phyloP scores from a whole-genome alignment of 1,284 basidiomycete genomes.

The Malassezia slooffiae region DNA sequence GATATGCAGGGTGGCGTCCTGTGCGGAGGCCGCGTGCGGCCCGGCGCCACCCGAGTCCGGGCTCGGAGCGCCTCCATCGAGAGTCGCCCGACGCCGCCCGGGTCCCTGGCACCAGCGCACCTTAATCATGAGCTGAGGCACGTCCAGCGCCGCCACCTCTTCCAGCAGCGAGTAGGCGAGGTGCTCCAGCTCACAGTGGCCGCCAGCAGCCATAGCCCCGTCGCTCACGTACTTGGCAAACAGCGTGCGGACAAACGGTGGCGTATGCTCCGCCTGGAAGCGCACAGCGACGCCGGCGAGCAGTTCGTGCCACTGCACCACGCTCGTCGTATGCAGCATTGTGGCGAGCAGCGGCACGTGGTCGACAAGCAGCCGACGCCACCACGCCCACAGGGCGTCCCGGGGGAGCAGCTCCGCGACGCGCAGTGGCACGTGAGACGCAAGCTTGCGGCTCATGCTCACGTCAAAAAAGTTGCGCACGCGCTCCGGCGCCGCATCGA shows the following conservation, averaged over 20 bases:
- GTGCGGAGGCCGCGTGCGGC: no score
- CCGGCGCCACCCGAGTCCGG: no score
- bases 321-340: neutral
- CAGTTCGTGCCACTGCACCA: neutral
- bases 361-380: neutral
- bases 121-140: no score
- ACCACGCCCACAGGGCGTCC: neutral
- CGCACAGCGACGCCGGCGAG: neutral
- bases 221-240: neutral
- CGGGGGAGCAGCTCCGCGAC: neutral
- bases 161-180: slow-evolving; percentile 2
- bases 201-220: slow-evolving; percentile 2
- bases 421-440: slow-evolving; percentile 9
- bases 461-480: slow-evolving; percentile 10
- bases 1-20: no score
- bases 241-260: slow-evolving; percentile 11
- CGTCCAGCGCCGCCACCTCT: neutral
- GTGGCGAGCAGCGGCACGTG: neutral
- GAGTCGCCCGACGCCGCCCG: no score
- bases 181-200: slow-evolving; percentile 2
- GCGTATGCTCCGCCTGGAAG: neutral
- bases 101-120: no score
- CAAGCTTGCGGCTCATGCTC: slow-evolving; percentile 10
- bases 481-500: neutral
- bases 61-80: no score